A percentile compares a stretch with the other conserved stretches of the same genome.
Evolutionary conservation across 192 early-diverging fungal species (phyloP).

Genomic region (Lobosporangium transversale): DNA sequence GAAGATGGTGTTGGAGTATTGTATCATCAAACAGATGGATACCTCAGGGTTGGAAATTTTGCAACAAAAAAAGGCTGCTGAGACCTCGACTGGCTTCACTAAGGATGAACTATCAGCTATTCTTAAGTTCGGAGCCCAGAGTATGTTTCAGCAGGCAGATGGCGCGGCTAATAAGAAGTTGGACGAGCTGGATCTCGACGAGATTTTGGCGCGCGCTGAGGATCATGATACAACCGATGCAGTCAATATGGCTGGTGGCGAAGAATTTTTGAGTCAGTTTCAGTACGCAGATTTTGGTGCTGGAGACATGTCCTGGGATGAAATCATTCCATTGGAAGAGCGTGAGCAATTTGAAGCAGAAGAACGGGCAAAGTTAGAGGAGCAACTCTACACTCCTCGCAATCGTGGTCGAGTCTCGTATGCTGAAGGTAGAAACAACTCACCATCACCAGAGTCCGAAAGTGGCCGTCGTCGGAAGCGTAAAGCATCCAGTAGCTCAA

Average conservation of each 20-base stretch:
- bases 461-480: constrained; percentile 46
- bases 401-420: constrained; percentile 71
- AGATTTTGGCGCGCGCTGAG: constrained; percentile 96
- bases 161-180: constrained; percentile 75
- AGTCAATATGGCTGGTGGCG: constrained; percentile 71
- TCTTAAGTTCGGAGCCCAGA: constrained; percentile 98
- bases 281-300: constrained; percentile 88
- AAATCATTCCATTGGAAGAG: constrained; percentile 93
- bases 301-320: constrained; percentile 89
- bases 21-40: constrained; percentile 99
- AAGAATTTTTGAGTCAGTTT: constrained; percentile 96
- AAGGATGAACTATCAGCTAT: constrained; percentile 93
- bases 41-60: constrained; percentile 85
- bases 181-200: constrained; percentile 96
- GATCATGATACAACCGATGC: constrained; percentile 81
- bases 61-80: constrained; percentile 58
- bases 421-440: constrained; percentile 63
- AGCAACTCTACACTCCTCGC: constrained; percentile 62
- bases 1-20: constrained; percentile 99
- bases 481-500: constrained; percentile 18
- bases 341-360: constrained; percentile 75
- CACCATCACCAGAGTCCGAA: constrained; percentile 39
- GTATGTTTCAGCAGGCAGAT: constrained; percentile 88
- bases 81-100: constrained; percentile 66
- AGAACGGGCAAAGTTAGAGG: constrained; percentile 69